Evolutionary conservation across 345 rosid genomes (phyloP), one percentile per base, ranked within the genome.

Genomic region (Durio zibethinus): DNA sequence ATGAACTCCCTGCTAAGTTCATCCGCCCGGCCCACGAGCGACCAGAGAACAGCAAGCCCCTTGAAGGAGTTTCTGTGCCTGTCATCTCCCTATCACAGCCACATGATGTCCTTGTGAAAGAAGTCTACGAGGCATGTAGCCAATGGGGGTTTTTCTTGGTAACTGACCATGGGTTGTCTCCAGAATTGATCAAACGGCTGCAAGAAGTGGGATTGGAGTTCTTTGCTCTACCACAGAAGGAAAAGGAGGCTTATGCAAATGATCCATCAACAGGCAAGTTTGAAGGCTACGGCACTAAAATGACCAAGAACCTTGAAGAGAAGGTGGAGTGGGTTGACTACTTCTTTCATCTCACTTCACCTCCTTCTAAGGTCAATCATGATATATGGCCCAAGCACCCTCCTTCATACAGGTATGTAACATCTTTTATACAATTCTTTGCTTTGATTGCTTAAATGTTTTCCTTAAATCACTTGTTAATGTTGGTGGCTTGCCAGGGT

Each of bases 251-350:
- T 31, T 79, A 78, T 38, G 84, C 86, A 0, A 89, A 87, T 36
- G 86, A 87, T 64, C 85, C 87, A 0, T 38, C 80, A 1, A 82
- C 16, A 5, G 87, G 87, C 5, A 83, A 45, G 23, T 77, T 84
- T 60, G 89, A 87, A 83, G 90, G 89, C 5, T 87, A 89, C 65
- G 90, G 92, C 12, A 87, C 87, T 0, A 89, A 85, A 74, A 84
- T 87, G 90, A 83, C 86, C 4, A 84, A 85, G 74, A 50, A 50
- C 54, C 54, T 50, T 50, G 54, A 50, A 4, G 54, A 50, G 54
- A 50, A 50, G 54, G 54, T 50, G 4, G 54, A 50, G 78, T 89
- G 89, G 90, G 15, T 84, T 48, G 92, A 89, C 27, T 85, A 89
- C 66, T 81, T 81, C 71, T 89, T 87, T 54, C 92, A 89, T 72